phyloP scores from a whole-genome alignment of 1,139 yeast genomes.

The Candida anutae region DNA sequence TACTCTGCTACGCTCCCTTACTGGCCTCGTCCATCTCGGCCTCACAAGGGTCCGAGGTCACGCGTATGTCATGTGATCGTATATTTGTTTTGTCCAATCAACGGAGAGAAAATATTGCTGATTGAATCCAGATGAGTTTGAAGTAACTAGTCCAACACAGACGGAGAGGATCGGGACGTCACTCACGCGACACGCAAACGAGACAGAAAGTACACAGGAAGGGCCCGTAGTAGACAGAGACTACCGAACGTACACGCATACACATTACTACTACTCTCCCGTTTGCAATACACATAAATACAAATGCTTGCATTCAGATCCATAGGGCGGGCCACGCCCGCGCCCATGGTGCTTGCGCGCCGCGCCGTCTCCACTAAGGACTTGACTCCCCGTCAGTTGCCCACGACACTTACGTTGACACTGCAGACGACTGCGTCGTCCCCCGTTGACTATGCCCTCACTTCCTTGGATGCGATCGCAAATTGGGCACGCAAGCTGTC shows the following conservation, averaged over 20 bases:
- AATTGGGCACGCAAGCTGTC: constrained; percentile 92
- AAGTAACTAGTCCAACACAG: too few species aligned
- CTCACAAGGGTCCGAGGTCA: too few species aligned
- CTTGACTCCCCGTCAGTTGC: constrained; percentile 35
- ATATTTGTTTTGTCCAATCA: constrained; percentile 20
- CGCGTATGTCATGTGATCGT: too few species aligned
- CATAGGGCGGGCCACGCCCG: constrained; percentile 8
- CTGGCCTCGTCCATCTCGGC: too few species aligned
- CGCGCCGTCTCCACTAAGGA: constrained; percentile 35
- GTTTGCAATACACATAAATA: neutral
- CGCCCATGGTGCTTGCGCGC: constrained; percentile 6
- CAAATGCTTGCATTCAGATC: constrained; percentile 19
- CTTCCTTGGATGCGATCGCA: constrained; percentile 77
- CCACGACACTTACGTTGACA: constrained; percentile 41
- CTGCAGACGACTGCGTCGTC: constrained; percentile 36
- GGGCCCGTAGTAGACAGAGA: too few species aligned
- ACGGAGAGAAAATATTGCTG: constrained; percentile 22
- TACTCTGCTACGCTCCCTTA: too few species aligned
- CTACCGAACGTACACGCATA: neutral
- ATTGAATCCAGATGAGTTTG: constrained; percentile 11
- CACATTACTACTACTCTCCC: neutral
- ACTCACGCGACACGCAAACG: too few species aligned
- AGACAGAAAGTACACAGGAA: too few species aligned
- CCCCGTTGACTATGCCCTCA: constrained; percentile 74
- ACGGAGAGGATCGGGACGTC: too few species aligned